A percentile compares a stretch with the other conserved stretches of the same genome.
Evolutionary conservation across 352 stramenopile genomes (phyloP).

Genomic region (Phytophthora gonapodyides): DNA sequence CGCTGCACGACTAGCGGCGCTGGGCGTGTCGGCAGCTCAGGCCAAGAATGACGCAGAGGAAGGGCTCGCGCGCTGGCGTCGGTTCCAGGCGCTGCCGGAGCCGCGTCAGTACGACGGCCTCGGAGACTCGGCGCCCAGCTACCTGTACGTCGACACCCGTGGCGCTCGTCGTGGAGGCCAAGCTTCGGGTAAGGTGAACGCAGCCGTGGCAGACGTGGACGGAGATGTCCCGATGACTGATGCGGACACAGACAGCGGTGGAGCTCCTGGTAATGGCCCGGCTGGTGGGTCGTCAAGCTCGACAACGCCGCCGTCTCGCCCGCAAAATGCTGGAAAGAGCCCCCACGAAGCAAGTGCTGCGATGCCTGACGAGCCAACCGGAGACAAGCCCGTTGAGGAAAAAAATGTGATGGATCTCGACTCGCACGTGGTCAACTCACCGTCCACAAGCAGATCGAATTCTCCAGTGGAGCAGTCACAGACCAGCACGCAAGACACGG

Average conservation of each 20-base stretch:
- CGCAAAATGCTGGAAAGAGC: slow-evolving; percentile 25
- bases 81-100: slow-evolving; percentile 28
- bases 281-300: slow-evolving; percentile 4
- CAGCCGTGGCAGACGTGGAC: slow-evolving; percentile 21
- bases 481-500: slow-evolving; percentile 25
- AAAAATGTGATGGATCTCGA: slow-evolving; percentile 18
- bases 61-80: slow-evolving; percentile 37
- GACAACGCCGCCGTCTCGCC: slow-evolving; percentile 1
- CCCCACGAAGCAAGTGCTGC: slow-evolving; percentile 20
- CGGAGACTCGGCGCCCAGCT: slow-evolving; percentile 45
- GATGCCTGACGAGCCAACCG: neutral
- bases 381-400: slow-evolving; percentile 4
- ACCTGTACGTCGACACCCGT: slow-evolving; percentile 64
- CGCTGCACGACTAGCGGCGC: slow-evolving; percentile 30
- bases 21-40: slow-evolving; percentile 28
- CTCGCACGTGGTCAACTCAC: neutral
- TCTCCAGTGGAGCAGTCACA: slow-evolving; percentile 10
- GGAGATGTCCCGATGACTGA: slow-evolving; percentile 45
- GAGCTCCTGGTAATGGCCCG: slow-evolving; percentile 1
- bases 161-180: slow-evolving; percentile 19
- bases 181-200: neutral
- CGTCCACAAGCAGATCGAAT: neutral
- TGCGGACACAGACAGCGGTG: slow-evolving; percentile 18
- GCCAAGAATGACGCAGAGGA: slow-evolving; percentile 26
- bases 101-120: slow-evolving; percentile 35